Percentiles rank a stretch among this genome's conserved stretches.
These are phyloP conservation scores for Schizosaccharomyces octosporus DNA, from an alignment of 805 yeast genomes.

Conservation along the genomic window DNA sequence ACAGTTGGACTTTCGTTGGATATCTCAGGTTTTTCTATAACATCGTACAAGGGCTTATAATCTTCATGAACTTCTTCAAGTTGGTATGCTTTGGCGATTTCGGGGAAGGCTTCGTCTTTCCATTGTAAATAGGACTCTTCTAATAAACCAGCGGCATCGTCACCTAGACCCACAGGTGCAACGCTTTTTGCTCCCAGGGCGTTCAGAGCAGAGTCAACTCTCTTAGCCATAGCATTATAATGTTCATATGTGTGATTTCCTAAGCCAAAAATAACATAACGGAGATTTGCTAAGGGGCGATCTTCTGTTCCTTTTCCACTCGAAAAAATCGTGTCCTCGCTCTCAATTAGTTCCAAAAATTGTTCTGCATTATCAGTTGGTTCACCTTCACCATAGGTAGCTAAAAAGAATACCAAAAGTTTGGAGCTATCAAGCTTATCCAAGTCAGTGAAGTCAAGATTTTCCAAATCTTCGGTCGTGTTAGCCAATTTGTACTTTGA, in stretches of 20 bases:
- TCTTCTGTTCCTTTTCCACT: conserved; percentile 13
- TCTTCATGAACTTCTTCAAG: conserved; percentile 58
- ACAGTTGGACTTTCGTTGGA: conserved; percentile 15
- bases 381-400: conserved; percentile 96
- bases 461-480: conserved; percentile 71
- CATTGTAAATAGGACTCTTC: conserved; percentile 86
- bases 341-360: conserved; percentile 40
- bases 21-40: conserved; percentile 10
- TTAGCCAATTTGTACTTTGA: conserved; percentile 59
- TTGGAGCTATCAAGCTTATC: conserved; percentile 34
- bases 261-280: conserved; percentile 61
- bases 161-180: conserved; percentile 74
- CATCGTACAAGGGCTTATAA: conserved; percentile 43
- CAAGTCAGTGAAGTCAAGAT: conserved; percentile 60
- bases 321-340: conserved; percentile 27
- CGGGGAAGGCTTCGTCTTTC: conserved; percentile 58
- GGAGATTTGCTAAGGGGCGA: conserved; percentile 26
- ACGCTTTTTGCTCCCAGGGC: conserved; percentile 48
- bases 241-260: conserved; percentile 90
- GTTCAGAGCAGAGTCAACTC: conserved; percentile 24
- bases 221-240: conserved; percentile 56
- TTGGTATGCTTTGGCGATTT: conserved; percentile 35
- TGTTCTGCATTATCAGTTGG: conserved; percentile 85
- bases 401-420: conserved; percentile 52
- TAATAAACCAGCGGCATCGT: conserved; percentile 81